Evolutionary conservation across 2,329 filamentous ascomycete species (phyloP).

Genomic region (Xylariales sp.): DNA sequence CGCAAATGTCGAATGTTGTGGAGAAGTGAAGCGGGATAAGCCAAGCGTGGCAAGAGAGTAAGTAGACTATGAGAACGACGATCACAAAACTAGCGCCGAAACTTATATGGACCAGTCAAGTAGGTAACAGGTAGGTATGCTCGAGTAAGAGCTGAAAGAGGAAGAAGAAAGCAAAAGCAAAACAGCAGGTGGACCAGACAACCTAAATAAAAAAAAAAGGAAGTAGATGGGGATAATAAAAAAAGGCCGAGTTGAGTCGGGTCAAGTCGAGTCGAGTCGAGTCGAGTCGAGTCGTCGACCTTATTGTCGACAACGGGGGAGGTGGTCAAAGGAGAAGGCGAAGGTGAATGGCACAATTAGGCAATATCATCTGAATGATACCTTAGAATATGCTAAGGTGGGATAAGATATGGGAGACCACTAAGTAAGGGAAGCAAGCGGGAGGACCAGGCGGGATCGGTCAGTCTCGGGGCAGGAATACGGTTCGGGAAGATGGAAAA

Average conservation of each 20-base stretch:
- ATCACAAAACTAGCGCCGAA: slow-evolving; percentile 12
- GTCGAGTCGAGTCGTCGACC: not conserved
- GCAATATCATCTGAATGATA: slow-evolving; percentile 24
- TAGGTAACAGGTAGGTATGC: slow-evolving; percentile 11
- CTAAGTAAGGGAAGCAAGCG: not conserved
- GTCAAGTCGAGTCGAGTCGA: not conserved
- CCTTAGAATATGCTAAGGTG: slow-evolving; percentile 14
- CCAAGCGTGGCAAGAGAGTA: slow-evolving; percentile 14
- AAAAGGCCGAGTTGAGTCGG: not conserved
- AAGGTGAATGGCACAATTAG: slow-evolving; percentile 21
- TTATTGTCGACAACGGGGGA: slow-evolving; percentile 6
- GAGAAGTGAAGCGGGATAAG: slow-evolving; percentile 16
- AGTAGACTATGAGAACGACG: slow-evolving; percentile 2
- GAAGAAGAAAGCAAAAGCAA: slow-evolving; percentile 16
- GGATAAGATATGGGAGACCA: slow-evolving; percentile 7
- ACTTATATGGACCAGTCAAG: slow-evolving; percentile 13
- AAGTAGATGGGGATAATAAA: slow-evolving; percentile 4
- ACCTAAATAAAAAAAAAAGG: slow-evolving; percentile 9
- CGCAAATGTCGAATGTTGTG: slow-evolving; percentile 28
- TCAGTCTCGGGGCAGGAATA: slow-evolving; percentile 29
- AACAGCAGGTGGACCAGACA: slow-evolving; percentile 8
- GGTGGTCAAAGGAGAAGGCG: slow-evolving; percentile 14
- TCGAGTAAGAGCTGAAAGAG: slow-evolving; percentile 13
- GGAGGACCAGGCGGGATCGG: slow-evolving; percentile 33
- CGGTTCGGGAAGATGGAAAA: slow-evolving; percentile 34